Percentiles rank a stretch among this genome's conserved stretches.
Evolutionary conservation across 75 land plant species (phyloP).

Genomic region (Azolla pinnata): DNA sequence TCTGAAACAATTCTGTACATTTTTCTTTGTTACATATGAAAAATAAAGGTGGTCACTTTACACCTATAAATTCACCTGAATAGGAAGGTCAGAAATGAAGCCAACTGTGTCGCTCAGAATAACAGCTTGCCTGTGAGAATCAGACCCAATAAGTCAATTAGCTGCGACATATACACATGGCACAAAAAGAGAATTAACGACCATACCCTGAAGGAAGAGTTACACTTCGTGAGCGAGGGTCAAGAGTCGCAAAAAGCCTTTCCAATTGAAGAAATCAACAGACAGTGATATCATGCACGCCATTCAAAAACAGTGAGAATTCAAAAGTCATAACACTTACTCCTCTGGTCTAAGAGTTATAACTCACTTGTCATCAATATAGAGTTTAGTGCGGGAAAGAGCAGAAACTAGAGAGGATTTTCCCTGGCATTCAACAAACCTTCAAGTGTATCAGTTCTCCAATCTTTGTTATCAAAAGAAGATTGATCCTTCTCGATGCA

Average conservation of each 20-base stretch:
- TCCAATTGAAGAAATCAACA: not conserved
- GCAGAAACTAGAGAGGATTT: constrained; percentile 88
- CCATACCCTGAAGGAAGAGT: constrained; percentile 89
- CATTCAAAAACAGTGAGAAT: no score
- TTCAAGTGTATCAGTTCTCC: constrained; percentile 1
- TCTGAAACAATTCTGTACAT: no score
- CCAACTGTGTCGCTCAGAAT: constrained; percentile 97
- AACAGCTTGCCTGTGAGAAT: constrained; percentile 51
- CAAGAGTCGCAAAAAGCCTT: constrained; percentile 96
- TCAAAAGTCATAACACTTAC: not conserved
- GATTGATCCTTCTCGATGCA: not conserved
- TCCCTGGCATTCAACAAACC: constrained; percentile 41
- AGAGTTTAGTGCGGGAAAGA: constrained; percentile 59
- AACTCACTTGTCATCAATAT: constrained; percentile 66
- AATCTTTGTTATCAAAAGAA: not conserved
- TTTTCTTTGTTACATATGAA: no score
- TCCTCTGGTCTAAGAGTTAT: not conserved
- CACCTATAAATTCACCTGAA: constrained; percentile 45
- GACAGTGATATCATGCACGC: no score
- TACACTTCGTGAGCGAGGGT: constrained; percentile 70
- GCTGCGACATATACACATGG: no score
- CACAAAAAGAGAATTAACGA: no score
- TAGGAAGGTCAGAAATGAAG: constrained; percentile 90
- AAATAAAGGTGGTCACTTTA: not conserved
- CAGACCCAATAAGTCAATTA: no score